phyloP scores from a whole-genome alignment of 1,284 basidiomycete species.

The Pyrrhoderma noxium region DNA sequence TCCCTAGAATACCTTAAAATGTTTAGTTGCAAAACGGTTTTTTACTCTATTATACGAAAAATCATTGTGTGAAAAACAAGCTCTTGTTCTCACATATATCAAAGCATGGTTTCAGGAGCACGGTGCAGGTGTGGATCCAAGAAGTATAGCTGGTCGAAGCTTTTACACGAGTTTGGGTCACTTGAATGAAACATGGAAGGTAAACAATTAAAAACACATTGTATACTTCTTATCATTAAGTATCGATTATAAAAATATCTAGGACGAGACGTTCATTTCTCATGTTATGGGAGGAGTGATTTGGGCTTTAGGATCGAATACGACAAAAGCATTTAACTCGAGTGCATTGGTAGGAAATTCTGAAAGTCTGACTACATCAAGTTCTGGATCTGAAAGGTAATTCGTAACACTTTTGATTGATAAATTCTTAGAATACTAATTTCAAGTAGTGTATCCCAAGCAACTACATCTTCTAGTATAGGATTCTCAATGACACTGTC shows the following conservation, averaged over 20 bases:
- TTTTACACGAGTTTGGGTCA: constrained; percentile 81
- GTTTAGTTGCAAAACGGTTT: too few relatives aligned
- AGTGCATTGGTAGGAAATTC: constrained; percentile 38
- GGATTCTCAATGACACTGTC: background rate
- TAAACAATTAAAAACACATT: constrained; percentile 22
- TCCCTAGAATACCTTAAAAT: too few relatives aligned
- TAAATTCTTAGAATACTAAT: background rate
- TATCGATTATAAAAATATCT: constrained; percentile 6
- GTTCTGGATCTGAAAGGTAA: background rate
- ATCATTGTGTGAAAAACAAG: too few relatives aligned
- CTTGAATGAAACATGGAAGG: constrained; percentile 62
- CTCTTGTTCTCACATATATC: too few relatives aligned
- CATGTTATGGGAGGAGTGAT: constrained; percentile 70
- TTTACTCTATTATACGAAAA: too few relatives aligned
- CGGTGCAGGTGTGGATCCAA: constrained; percentile 46
- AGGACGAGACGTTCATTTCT: constrained; percentile 55
- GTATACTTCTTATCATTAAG: background rate
- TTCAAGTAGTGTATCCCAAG: background rate
- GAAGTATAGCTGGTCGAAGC: constrained; percentile 55
- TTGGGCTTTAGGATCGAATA: constrained; percentile 62
- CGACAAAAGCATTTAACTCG: constrained; percentile 46
- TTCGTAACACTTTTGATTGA: background rate
- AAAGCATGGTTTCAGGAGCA: constrained; percentile 75
- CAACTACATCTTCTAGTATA: background rate
- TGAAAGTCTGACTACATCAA: background rate